Conservation (phyloP, 2,329 filamentous ascomycete species). For the Cryphonectria naterciae region DNA sequence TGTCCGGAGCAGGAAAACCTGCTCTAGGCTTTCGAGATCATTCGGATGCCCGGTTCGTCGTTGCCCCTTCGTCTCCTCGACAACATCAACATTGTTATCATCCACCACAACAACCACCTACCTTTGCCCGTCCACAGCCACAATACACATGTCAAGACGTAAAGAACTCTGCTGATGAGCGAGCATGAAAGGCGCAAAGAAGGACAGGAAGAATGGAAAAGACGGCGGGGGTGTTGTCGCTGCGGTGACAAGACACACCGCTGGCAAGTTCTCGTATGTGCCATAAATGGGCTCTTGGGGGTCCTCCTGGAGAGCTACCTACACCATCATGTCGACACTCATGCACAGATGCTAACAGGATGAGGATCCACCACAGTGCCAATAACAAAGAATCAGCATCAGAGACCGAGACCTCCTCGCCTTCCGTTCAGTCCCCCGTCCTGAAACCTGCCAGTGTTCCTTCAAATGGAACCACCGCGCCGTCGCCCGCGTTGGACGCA, state of each 20-base stretch:
- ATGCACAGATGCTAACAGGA: slow-evolving; percentile 30
- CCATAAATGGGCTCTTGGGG: slow-evolving; percentile 33
- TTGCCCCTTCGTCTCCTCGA: slow-evolving; percentile 27
- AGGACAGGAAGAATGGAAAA: slow-evolving; percentile 60
- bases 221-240: slow-evolving; percentile 56
- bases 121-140: slow-evolving; percentile 9
- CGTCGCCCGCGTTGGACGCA: slow-evolving; percentile 54
- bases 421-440: slow-evolving; percentile 50
- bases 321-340: slow-evolving; percentile 33
- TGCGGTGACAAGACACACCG: slow-evolving; percentile 57
- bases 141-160: slow-evolving; percentile 13
- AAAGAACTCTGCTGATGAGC: slow-evolving; percentile 24
- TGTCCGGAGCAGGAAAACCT: slow-evolving; percentile 29
- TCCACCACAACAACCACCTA: slow-evolving; percentile 8
- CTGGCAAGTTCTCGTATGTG: slow-evolving; percentile 57
- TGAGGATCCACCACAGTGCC: slow-evolving; percentile 37
- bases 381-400: slow-evolving; percentile 41
- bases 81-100: slow-evolving; percentile 16
- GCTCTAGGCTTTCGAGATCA: slow-evolving; percentile 27
- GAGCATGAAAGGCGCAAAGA: slow-evolving; percentile 48
- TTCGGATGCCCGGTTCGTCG: slow-evolving; percentile 30
- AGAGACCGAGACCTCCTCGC: slow-evolving; percentile 49
- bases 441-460: slow-evolving; percentile 46
- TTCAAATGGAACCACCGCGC: slow-evolving; percentile 46
- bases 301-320: slow-evolving; percentile 18